Evolutionary conservation across 192 early-diverging fungal genomes (phyloP), one percentile per base, ranked within the genome.

Genomic region (Haplosporangium gracile): DNA sequence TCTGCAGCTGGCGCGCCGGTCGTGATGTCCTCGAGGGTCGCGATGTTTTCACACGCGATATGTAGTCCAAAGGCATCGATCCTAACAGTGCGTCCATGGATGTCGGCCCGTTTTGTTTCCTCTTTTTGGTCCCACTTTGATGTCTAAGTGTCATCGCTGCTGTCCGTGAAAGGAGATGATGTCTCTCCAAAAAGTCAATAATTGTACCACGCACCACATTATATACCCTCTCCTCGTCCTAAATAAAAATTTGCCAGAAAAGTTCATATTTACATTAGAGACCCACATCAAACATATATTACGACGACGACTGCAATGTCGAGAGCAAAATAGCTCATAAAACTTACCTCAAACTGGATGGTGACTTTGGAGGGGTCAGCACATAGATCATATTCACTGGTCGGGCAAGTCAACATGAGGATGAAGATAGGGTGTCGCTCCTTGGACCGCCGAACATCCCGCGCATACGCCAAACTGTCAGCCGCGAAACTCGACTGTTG

Each of bases 381-480:
- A 26, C 89, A 90, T 8, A 93, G 78, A 73, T 94, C 92, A 68
- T 85, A 92, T 43, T 86, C 74, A 20, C 65, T 82, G 24, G 87
- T 38, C 0, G 89, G 89, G 63, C 92, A 93, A 22, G 60, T 82
- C 36, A 95, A 26, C 60, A 88, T 82, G 11, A 95, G 76, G 24
- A 95, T 73, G 71, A 90, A 95, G 20, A 95, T 81, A 5, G 92
- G 93, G 77, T 91, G 72, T 40, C 88, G 71, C 51, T 91, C 88
- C 24, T 72, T 76, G 0, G 82, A 76, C 45, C 82, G 80, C 24
- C 60, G 70, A 51, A 60, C 34, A 72, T 76, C 77, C 32, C 47
- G 57, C 22, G 80, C 85, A 38, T 53, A 77, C 2, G 78, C 80
- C 18, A 88, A 15, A 39, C 83, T 80, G 16, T 79, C 83, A 29